Conservation (phyloP, 1,139 yeast genomes). For the Yamadazyma atmosphaerica region DNA sequence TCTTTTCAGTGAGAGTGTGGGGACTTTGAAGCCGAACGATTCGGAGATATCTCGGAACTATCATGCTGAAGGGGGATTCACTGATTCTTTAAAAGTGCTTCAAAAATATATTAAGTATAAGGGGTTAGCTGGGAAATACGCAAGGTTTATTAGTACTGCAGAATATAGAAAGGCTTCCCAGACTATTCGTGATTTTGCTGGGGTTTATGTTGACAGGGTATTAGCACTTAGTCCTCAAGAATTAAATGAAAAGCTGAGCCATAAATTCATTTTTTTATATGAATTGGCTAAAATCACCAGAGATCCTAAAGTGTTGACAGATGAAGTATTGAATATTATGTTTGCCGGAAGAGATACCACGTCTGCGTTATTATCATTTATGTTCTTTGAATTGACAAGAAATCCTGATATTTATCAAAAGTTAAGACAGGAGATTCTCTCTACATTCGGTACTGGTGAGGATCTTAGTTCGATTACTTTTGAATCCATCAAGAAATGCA, state of each 20-base stretch:
- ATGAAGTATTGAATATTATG: slow-evolving; percentile 46
- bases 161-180: slow-evolving; percentile 25
- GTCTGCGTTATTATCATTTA: slow-evolving; percentile 45
- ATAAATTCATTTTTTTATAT: slow-evolving; percentile 44
- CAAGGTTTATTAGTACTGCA: slow-evolving; percentile 25
- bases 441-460: slow-evolving; percentile 23
- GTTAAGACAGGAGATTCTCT: slow-evolving; percentile 31
- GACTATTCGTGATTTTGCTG: slow-evolving; percentile 26
- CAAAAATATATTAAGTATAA: slow-evolving; percentile 30
- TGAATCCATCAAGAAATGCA: slow-evolving; percentile 48
- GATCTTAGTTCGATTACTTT: slow-evolving; percentile 25
- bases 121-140: slow-evolving; percentile 28
- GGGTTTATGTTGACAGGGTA: slow-evolving; percentile 22
- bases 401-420: slow-evolving; percentile 34
- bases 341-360: slow-evolving; percentile 56
- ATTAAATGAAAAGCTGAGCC: slow-evolving; percentile 24
- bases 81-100: slow-evolving; percentile 30
- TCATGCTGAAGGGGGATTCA: slow-evolving; percentile 20
- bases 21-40: slow-evolving; percentile 20
- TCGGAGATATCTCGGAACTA: slow-evolving; percentile 10
- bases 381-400: slow-evolving; percentile 39
- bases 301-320: slow-evolving; percentile 42
- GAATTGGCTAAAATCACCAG: slow-evolving; percentile 46
- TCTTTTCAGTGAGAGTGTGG: slow-evolving; percentile 46
- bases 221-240: slow-evolving; percentile 24